These are phyloP conservation scores for Ganoderma lingzhi DNA, from an alignment of 1,284 basidiomycete species.

Conservation along the genomic window DNA sequence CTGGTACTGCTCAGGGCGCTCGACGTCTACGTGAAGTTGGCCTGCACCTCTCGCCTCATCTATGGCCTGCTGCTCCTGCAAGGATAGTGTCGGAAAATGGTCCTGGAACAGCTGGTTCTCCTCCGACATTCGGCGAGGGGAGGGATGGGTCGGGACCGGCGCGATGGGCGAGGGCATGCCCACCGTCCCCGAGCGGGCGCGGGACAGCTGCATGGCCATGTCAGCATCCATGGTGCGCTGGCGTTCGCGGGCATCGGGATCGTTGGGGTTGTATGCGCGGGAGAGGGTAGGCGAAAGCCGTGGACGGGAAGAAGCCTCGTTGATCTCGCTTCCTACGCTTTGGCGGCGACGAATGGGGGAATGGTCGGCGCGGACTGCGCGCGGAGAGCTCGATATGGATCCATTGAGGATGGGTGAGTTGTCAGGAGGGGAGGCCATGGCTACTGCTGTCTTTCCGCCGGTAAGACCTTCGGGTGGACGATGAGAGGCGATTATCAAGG, in stretches of 20 bases:
- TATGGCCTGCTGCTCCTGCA: constrained; percentile 54
- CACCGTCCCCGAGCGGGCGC: constrained; percentile 75
- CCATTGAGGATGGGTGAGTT: constrained; percentile 38
- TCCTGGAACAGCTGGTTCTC: constrained; percentile 42
- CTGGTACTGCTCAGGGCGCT: constrained; percentile 36
- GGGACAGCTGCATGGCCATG: constrained; percentile 84
- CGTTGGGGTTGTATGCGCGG: constrained; percentile 70
- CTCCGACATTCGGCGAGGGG: constrained; percentile 30
- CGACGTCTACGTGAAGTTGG: constrained; percentile 27
- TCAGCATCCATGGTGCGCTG: constrained; percentile 89
- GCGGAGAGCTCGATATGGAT: constrained; percentile 50
- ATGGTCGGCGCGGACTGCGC: constrained; percentile 48
- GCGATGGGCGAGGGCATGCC: constrained; percentile 40
- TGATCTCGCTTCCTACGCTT: constrained; percentile 50
- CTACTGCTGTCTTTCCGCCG: constrained; percentile 7
- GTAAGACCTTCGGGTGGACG: not conserved
- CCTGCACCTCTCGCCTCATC: constrained; percentile 47
- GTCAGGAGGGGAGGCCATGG: constrained; percentile 41
- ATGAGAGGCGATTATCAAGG: not conserved
- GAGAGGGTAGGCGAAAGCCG: constrained; percentile 71
- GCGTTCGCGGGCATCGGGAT: constrained; percentile 76
- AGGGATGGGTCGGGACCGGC: constrained; percentile 35
- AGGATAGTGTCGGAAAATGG: constrained; percentile 50
- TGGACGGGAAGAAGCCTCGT: constrained; percentile 51
- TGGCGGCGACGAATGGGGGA: constrained; percentile 46